Evolutionary conservation across 352 stramenopile genomes (phyloP).

Genomic region (Phytophthora boehmeriae): DNA sequence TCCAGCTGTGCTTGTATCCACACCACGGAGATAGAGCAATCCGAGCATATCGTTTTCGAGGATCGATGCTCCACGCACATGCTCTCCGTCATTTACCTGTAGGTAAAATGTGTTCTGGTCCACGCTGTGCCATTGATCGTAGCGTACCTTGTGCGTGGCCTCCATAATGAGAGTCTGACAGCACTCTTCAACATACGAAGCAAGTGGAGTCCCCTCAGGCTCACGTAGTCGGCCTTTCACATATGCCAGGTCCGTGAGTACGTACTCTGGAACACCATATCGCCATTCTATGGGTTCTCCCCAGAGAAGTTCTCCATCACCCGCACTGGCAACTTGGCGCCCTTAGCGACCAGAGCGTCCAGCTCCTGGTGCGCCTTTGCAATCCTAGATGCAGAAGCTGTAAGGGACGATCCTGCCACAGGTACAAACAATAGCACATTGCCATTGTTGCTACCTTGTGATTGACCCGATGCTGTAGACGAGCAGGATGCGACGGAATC

Average conservation of each 20-base stretch:
- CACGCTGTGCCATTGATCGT: conserved; percentile 70
- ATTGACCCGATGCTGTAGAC: conserved; percentile 31
- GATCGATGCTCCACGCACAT: conserved; percentile 45
- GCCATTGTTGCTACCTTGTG: conserved; percentile 30
- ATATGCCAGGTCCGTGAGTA: conserved; percentile 80
- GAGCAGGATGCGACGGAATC: conserved; percentile 35
- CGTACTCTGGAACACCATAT: conserved; percentile 72
- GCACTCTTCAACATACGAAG: conserved; percentile 75
- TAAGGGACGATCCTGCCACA: conserved; percentile 67
- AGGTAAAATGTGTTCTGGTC: conserved; percentile 63
- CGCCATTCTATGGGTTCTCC: conserved; percentile 55
- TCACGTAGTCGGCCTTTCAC: conserved; percentile 62
- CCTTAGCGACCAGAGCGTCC: conserved; percentile 50
- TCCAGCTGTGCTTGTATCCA: conserved; percentile 36
- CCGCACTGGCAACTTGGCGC: conserved; percentile 62
- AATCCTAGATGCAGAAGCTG: conserved; percentile 67
- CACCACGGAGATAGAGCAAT: conserved; percentile 58
- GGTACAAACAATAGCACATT: conserved; percentile 82
- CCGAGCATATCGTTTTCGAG: conserved; percentile 74
- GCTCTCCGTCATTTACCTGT: conserved; percentile 72
- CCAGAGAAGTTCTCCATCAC: conserved; percentile 27
- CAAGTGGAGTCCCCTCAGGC: conserved; percentile 58
- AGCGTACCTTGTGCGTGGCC: conserved; percentile 66
- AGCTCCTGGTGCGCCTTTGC: conserved; percentile 64
- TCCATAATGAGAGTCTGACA: conserved; percentile 86